These are phyloP conservation scores for Claviceps fusiformis DNA, from an alignment of 2,329 filamentous ascomycete species.

Conservation along the genomic window DNA sequence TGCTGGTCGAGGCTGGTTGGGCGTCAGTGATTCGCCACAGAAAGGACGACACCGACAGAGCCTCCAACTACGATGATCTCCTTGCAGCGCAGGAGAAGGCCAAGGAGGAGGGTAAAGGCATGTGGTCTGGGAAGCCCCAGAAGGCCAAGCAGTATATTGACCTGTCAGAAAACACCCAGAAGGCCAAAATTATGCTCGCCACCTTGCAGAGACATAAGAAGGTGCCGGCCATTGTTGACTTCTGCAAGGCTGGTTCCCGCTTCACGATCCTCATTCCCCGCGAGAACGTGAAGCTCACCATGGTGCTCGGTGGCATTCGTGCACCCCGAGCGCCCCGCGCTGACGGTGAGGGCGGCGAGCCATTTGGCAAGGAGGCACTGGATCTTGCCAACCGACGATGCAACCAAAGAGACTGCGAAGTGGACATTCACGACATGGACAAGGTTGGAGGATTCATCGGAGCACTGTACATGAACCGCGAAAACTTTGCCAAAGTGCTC, in stretches of 20 bases:
- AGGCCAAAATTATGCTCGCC: conserved; percentile 86
- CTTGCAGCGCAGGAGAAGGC: conserved; percentile 69
- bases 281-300: conserved; percentile 86
- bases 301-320: conserved; percentile 86
- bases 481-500: conserved; percentile 87
- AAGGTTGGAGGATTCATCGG: conserved; percentile 97
- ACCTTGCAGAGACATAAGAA: conserved; percentile 83
- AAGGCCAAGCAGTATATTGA: conserved; percentile 74
- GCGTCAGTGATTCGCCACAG: conserved; percentile 89
- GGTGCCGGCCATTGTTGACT: conserved; percentile 87
- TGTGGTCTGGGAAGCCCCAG: conserved; percentile 84
- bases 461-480: conserved; percentile 80
- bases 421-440: conserved; percentile 89
- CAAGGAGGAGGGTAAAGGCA: conserved; percentile 79
- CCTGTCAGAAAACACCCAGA: conserved; percentile 83
- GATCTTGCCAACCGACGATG: conserved; percentile 80
- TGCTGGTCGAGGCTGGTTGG: conserved; percentile 84
- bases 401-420: conserved; percentile 89
- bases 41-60: conserved; percentile 86
- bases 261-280: conserved; percentile 87
- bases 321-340: conserved; percentile 72
- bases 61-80: conserved; percentile 85
- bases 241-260: conserved; percentile 90
- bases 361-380: conserved; percentile 87
- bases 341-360: conserved; percentile 68